phyloP scores from a whole-genome alignment of 2,329 filamentous ascomycete genomes.

The Cladosporium halotolerans region DNA sequence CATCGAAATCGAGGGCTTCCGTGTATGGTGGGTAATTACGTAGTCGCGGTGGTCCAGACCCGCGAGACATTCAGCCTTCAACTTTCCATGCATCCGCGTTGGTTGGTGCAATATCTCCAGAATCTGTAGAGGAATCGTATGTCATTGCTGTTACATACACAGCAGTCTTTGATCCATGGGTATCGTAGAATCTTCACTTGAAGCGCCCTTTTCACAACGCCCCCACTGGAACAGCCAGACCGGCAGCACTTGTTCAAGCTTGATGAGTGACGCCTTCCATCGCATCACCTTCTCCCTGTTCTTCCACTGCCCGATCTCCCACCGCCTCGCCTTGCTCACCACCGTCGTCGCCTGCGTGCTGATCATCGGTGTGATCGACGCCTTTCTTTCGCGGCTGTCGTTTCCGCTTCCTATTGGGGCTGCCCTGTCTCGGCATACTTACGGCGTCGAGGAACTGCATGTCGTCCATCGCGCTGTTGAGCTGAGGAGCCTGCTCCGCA shows the following conservation, averaged over 20 bases:
- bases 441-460: slow-evolving; percentile 58
- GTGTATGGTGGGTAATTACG: too few species aligned
- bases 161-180: too few species aligned
- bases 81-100: too few species aligned
- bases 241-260: not conserved
- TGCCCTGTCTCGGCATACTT: slow-evolving; percentile 45
- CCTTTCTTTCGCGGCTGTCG: slow-evolving; percentile 24
- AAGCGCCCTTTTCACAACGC: too few species aligned
- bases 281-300: slow-evolving; percentile 7
- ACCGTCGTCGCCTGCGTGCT: not conserved
- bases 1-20: too few species aligned
- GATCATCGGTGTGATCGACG: not conserved
- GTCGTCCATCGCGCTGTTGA: slow-evolving; percentile 51
- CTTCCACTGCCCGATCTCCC: slow-evolving; percentile 7
- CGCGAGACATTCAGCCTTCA: too few species aligned
- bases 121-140: too few species aligned
- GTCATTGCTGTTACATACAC: too few species aligned
- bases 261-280: slow-evolving; percentile 11
- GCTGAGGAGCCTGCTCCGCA: slow-evolving; percentile 37
- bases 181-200: too few species aligned
- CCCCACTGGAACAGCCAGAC: too few species aligned
- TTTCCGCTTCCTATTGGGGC: slow-evolving; percentile 33
- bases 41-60: too few species aligned
- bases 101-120: too few species aligned
- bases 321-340: slow-evolving; percentile 14